Evolutionary conservation across 176 grass and related monocot genomes (phyloP), one percentile per base, ranked within the genome.

Genomic region (Cenchrus purpureus): DNA sequence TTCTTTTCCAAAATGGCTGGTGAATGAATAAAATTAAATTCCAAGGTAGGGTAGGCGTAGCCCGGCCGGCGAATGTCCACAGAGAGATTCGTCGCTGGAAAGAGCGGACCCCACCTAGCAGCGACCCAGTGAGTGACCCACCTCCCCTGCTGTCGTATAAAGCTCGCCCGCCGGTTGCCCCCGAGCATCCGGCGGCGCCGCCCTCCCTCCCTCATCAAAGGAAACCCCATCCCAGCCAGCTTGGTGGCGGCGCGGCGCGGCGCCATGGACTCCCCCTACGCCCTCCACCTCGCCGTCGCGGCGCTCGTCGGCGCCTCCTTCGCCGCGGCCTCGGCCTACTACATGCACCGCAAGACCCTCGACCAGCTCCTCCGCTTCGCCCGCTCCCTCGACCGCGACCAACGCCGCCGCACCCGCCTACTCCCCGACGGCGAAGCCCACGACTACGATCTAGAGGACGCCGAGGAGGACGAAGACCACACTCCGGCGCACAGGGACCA

Each of bases 241-340:
- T 32, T 5, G 74, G 16, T 34, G 64, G n/a, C 86, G 50, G 68
- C 79, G 65, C 67, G 51, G 22, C 22, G 22, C 22, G 22, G 22
- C 22, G 22, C 22, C 22, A 98, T 98, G 95, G 95, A 93, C 66
- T 86, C 91, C 70, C 60, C 91, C 20, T 93, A 95, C 77, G 73
- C 83, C 13, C 79, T 98, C 68, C 92, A 98, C 68, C 91, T 98
- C 11, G 95, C 93, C 79, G 76, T 98, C 76, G 95, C 91, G 61
- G 87, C 92, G 55, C 91, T 98, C 51, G 79, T 98, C 42, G 95
- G 95, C 89, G 95, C 95, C 73, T 91, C 95, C 79, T 86, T 98
- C 80, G 95, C 91, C 22, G 93, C 93, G 34, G 83, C 90, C 5
- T 95, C 95, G n/a, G 92, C 95, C 83, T 95, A 91, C 85, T 98